These are phyloP conservation scores for Tetrahymena elliotti DNA, from an alignment of 73 alveolate species.

Conservation along the genomic window DNA sequence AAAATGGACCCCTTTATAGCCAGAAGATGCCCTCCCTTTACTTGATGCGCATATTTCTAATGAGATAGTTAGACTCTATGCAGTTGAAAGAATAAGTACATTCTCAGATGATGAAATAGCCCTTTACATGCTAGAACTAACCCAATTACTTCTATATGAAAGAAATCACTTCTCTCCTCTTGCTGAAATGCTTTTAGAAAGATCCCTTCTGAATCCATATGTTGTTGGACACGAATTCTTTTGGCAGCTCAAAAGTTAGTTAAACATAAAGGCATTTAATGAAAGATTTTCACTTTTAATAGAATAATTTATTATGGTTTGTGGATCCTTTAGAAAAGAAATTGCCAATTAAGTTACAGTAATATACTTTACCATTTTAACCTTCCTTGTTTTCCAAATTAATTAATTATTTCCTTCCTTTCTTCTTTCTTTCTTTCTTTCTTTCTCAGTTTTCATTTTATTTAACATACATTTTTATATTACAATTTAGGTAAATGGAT, in stretches of 20 bases:
- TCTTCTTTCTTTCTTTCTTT: too few relatives aligned
- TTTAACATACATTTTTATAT: too few relatives aligned
- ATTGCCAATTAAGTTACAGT: slow-evolving; percentile 6
- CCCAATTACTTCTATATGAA: slow-evolving; percentile 86
- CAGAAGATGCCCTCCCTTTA: slow-evolving; percentile 79
- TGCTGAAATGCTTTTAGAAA: slow-evolving; percentile 87
- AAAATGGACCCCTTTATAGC: slow-evolving; percentile 67
- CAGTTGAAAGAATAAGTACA: slow-evolving; percentile 54
- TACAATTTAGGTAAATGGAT: slow-evolving; percentile 12
- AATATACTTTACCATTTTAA: too few relatives aligned
- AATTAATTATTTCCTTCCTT: too few relatives aligned
- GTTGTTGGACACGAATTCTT: slow-evolving; percentile 91
- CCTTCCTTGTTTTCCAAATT: too few relatives aligned
- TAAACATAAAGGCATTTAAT: slow-evolving; percentile 56
- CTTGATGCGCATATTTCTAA: slow-evolving; percentile 75
- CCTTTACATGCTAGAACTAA: slow-evolving; percentile 81
- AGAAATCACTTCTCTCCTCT: slow-evolving; percentile 84
- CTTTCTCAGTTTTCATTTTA: too few relatives aligned
- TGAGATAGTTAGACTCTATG: slow-evolving; percentile 68
- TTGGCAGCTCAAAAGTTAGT: slow-evolving; percentile 68
- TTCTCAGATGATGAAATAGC: slow-evolving; percentile 81
- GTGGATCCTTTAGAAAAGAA: slow-evolving; percentile 70
- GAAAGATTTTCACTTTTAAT: slow-evolving; percentile 63
- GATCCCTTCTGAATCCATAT: slow-evolving; percentile 81
- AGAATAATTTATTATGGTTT: slow-evolving; percentile 63